Base-by-base conservation (phyloP, 805 yeast species). In the Lipomyces lipofer region DNA sequence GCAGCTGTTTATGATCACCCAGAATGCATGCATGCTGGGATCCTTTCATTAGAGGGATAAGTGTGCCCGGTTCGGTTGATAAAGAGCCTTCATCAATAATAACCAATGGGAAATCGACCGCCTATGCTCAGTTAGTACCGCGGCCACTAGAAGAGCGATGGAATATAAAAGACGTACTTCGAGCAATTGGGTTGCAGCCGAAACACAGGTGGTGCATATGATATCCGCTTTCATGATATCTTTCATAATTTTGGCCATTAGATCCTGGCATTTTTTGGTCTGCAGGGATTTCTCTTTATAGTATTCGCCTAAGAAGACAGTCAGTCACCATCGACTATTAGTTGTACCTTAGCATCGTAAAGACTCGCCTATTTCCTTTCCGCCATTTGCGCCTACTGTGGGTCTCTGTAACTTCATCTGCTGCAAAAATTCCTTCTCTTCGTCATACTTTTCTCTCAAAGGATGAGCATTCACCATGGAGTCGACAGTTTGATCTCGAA, bases 1-100 rank as follows among this genome's bases (percentile, higher is more conserved):
- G 98, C 60, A 92, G 76, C 72, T 92, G 98, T 67, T 92, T 89
- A 2, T 98, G 98, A 73, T 92, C 98, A 69, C 98, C 98, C 95
- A 92, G 85, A 44, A 92, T 85, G 73, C 97, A 91, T 10, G 38
- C 38, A 52, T 83, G 82, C 55, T 78, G 83, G 64, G 94, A 86
- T 1, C 97, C 98, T 68, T 90, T 92, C 65, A 95, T 75, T 60
- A 92, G 74, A 0, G 98, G 98, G 63, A 91, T 91, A 19, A 92
- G 79, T 0, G 95, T 86, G 8, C 96, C 87, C 33, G 91, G 68
- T 67, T 92, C 98, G 40, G 92, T 91, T 81, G 95, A 86, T 69
- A 92, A 98, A 64, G 97, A 94, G 1, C 98, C 98, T 70, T 92
- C 98, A 74, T 92, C 98, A 57, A 92, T 85, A 46, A 92, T 84